phyloP scores from a whole-genome alignment of 768 basidiomycete genomes.

The Boletus subcaerulescens region DNA sequence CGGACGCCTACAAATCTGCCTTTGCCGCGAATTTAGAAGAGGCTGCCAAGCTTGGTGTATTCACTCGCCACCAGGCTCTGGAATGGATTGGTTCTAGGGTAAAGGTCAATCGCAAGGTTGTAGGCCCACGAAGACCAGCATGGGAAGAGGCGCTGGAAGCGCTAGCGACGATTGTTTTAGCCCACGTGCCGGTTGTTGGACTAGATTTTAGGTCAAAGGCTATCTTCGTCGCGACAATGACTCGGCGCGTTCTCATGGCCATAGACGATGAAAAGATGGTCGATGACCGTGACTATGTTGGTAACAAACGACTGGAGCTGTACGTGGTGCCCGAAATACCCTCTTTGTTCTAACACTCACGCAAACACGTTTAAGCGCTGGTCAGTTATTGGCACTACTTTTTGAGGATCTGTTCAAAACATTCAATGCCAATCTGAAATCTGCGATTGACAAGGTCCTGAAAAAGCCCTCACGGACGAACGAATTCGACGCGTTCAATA shows the following conservation, averaged over 20 bases:
- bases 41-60: slow-evolving; percentile 85
- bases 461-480: slow-evolving; percentile 93
- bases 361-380: slow-evolving; percentile 63
- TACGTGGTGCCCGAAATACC: slow-evolving; percentile 40
- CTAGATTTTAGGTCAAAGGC: slow-evolving; percentile 92
- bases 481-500: slow-evolving; percentile 92
- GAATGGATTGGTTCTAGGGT: slow-evolving; percentile 95
- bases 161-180: slow-evolving; percentile 94
- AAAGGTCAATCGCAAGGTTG: slow-evolving; percentile 77
- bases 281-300: slow-evolving; percentile 98
- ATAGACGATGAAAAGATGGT: slow-evolving; percentile 97
- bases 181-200: slow-evolving; percentile 89
- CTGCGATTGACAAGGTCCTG: slow-evolving; percentile 93
- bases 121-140: slow-evolving; percentile 78
- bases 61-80: slow-evolving; percentile 89
- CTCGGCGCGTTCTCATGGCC: slow-evolving; percentile 91
- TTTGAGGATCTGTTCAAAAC: slow-evolving; percentile 99
- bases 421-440: slow-evolving; percentile 93
- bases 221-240: slow-evolving; percentile 98
- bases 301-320: slow-evolving; percentile 98
- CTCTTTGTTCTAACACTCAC: slow-evolving; percentile 8
- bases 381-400: slow-evolving; percentile 89
- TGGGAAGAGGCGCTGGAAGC: slow-evolving; percentile 97
- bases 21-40: slow-evolving; percentile 95
- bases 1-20: slow-evolving; percentile 79